Evolutionary conservation across 2,329 filamentous ascomycete genomes (phyloP), one percentile per base, ranked within the genome.

Genomic region (Clarireedia paspali): DNA sequence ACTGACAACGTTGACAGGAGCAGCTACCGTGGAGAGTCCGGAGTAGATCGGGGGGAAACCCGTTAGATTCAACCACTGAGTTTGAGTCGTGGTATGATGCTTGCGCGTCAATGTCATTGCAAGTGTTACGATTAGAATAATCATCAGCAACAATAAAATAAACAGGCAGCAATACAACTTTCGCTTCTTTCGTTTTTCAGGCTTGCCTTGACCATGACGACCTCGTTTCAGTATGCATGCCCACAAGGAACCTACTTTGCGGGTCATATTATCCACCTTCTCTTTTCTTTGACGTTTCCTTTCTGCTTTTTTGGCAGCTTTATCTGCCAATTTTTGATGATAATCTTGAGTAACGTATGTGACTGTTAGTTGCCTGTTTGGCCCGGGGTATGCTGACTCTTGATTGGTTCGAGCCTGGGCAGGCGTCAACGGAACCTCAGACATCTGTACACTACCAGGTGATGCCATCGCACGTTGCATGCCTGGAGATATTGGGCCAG

Each of bases 31-130:
- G 59, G 89, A 78, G 17, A 92, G 79, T 0, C 91, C 92, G 0
- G 88, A 92, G 1, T 89, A 89, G 66, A 96, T 89, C 0, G 91
- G 87, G 17, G 91, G 91, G 63, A 89, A 96, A 50, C 85, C 84
- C 1, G 91, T 95, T 59, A 95, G 70, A 67, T 95, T 96, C 56
- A 96, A 77, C 87, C 89, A 96, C 49, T 78, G 73, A 2, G 79
- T 77, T 20, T 62, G 61, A 26, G 60, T 55, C 27, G 61, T 57
- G 7, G 75, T 71, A 0, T 73, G 70, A 3, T 68, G 75, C 64
- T 66, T 73, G 65, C 42, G 56, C 65, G 66, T 71, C 44, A 89
- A 71, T 1, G 81, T 76, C 12, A 83, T 77, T 0, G 78, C 79
- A 10, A 90, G 72, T 1, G 81, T 74, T 23, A 86, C 70, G 15